These are phyloP conservation scores for Agaricus blazei DNA, from an alignment of 768 basidiomycete species.

Conservation along the genomic window DNA sequence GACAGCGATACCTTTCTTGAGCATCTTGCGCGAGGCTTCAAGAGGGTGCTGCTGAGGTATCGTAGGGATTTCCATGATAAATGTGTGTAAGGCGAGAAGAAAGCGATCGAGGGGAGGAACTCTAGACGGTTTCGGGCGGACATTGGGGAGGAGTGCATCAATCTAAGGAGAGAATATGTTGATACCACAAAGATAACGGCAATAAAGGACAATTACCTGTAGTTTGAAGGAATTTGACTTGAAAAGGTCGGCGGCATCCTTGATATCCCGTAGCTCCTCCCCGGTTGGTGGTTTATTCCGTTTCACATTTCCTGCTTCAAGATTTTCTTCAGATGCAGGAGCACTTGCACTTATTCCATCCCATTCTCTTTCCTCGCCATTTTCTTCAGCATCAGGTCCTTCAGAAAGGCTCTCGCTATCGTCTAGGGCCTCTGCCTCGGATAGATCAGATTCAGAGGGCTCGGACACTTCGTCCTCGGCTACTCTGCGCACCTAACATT, in stretches of 20 bases:
- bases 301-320: slow-evolving; percentile 19
- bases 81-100: slow-evolving; percentile 61
- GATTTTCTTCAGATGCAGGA: not conserved
- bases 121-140: slow-evolving; percentile 59
- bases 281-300: slow-evolving; percentile 57
- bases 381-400: not conserved
- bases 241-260: slow-evolving; percentile 70
- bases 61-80: slow-evolving; percentile 55
- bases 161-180: slow-evolving; percentile 42
- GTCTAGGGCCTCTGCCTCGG: slow-evolving; percentile 7
- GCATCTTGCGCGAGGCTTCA: slow-evolving; percentile 49
- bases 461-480: slow-evolving; percentile 4
- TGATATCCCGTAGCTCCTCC: slow-evolving; percentile 65
- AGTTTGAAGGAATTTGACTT: slow-evolving; percentile 80
- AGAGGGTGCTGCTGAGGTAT: slow-evolving; percentile 61
- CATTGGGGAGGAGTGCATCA: slow-evolving; percentile 73
- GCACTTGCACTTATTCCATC: not conserved
- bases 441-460: slow-evolving; percentile 3
- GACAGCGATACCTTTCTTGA: slow-evolving; percentile 52
- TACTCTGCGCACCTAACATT: slow-evolving; percentile 5
- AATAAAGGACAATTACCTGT: slow-evolving; percentile 46
- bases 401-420: slow-evolving; percentile 3
- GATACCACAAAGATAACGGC: not conserved
- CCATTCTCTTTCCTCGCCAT: slow-evolving; percentile 11
- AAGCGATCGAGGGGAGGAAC: slow-evolving; percentile 61